Conservation (phyloP, 2,329 filamentous ascomycete species). For the Conoideocrella luteorostrata region DNA sequence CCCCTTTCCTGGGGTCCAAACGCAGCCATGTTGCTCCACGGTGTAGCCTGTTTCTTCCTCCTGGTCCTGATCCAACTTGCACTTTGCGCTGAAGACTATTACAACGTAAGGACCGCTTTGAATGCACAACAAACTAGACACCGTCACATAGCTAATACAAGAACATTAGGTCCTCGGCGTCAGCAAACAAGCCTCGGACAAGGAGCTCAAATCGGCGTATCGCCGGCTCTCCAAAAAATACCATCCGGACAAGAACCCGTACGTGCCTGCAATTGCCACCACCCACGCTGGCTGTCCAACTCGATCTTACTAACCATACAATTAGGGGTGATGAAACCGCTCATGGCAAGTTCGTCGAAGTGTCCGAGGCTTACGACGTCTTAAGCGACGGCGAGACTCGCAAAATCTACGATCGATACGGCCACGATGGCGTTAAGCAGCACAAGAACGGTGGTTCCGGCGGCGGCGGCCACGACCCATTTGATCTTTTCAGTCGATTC, state of each 20-base stretch:
- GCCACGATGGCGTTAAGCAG: constrained; percentile 83
- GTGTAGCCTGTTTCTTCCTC: constrained; percentile 44
- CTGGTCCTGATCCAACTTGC: constrained; percentile 48
- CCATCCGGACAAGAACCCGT: constrained; percentile 98
- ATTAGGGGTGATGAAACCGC: constrained; percentile 68
- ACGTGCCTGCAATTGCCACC: constrained; percentile 29
- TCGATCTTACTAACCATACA: constrained; percentile 1
- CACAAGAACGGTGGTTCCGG: constrained; percentile 59
- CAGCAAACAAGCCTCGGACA: constrained; percentile 70
- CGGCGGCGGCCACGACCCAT: constrained; percentile 70
- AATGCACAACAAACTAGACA: no score
- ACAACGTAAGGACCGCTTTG: no score
- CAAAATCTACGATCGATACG: constrained; percentile 88
- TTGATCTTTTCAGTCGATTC: constrained; percentile 94
- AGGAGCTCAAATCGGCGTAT: constrained; percentile 91
- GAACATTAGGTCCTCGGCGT: constrained; percentile 65
- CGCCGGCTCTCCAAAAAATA: constrained; percentile 87
- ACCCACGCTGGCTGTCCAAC: no score
- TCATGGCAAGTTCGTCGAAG: constrained; percentile 84
- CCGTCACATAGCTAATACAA: not conserved
- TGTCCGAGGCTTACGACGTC: constrained; percentile 92
- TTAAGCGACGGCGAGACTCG: constrained; percentile 74
- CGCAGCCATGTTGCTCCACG: constrained; percentile 45
- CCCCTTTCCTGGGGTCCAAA: constrained; percentile 11
- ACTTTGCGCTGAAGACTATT: constrained; percentile 65